phyloP scores from a whole-genome alignment of 345 rosid genomes.

The Orychophragmus violaceus region DNA sequence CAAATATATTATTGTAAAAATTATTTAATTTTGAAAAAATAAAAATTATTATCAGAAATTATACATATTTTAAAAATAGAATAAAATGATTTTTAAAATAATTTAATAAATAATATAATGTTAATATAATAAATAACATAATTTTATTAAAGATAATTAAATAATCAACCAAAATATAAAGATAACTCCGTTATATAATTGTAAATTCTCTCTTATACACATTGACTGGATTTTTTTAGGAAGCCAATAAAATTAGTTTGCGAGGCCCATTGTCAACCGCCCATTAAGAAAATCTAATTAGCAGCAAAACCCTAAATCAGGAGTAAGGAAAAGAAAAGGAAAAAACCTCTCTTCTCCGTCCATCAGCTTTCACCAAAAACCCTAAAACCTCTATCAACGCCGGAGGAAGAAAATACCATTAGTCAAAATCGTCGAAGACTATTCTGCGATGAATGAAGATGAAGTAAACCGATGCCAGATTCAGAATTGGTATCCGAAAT shows the following conservation, averaged over 20 bases:
- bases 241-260: background rate
- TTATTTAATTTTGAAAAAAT: too few species aligned
- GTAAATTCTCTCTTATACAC: too few species aligned
- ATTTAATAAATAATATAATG: too few species aligned
- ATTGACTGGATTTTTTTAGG: too few species aligned
- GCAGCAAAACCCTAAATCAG: background rate
- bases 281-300: background rate
- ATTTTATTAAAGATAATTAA: too few species aligned
- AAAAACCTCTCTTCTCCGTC: background rate
- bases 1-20: too few species aligned
- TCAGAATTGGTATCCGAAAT: slow-evolving; percentile 85
- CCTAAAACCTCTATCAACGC: background rate
- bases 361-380: background rate
- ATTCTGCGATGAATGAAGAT: slow-evolving; percentile 48
- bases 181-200: too few species aligned
- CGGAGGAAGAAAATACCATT: background rate
- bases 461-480: slow-evolving; percentile 77
- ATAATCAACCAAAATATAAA: too few species aligned
- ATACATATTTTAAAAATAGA: too few species aligned
- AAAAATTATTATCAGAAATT: too few species aligned
- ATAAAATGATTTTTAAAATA: too few species aligned
- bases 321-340: background rate
- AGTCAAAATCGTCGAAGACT: background rate
- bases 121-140: too few species aligned
- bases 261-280: background rate